Conservation (phyloP, 192 early-diverging fungal species). For the Gryganskiella cystojenkinii region DNA sequence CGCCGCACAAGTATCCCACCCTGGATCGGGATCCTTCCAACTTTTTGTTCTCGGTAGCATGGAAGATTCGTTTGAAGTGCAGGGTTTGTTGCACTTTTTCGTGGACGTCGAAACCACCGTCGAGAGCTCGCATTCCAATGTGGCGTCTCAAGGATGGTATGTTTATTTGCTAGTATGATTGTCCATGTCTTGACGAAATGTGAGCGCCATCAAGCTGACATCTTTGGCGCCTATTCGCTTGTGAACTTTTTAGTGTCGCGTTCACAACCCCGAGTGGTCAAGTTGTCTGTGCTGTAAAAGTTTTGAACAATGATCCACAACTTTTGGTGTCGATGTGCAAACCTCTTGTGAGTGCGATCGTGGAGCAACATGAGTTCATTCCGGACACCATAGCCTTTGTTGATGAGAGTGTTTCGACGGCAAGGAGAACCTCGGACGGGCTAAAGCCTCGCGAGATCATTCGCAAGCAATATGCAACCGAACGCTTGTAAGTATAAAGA, state of each 20-base stretch:
- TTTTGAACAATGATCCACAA: conserved; percentile 36
- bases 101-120: conserved; percentile 80
- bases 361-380: conserved; percentile 45
- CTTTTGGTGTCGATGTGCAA: conserved; percentile 48
- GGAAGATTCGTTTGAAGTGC: conserved; percentile 72
- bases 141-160: conserved; percentile 44
- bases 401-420: conserved; percentile 34
- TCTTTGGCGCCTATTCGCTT: too few species aligned
- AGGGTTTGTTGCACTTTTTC: conserved; percentile 78
- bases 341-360: conserved; percentile 39
- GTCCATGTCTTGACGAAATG: not conserved
- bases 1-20: conserved; percentile 25
- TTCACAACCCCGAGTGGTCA: conserved; percentile 32
- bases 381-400: conserved; percentile 44
- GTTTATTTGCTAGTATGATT: not conserved
- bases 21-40: conserved; percentile 52
- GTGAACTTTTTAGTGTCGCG: conserved; percentile 8
- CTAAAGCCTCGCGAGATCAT: conserved; percentile 43
- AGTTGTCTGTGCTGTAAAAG: conserved; percentile 32
- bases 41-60: conserved; percentile 82
- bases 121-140: conserved; percentile 62
- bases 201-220: too few species aligned
- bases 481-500: conserved; percentile 26
- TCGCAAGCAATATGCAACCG: conserved; percentile 7
- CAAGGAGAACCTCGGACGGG: conserved; percentile 26